Evolutionary conservation across 2,329 filamentous ascomycete genomes (phyloP).

Genomic region (Cadophora sp.): DNA sequence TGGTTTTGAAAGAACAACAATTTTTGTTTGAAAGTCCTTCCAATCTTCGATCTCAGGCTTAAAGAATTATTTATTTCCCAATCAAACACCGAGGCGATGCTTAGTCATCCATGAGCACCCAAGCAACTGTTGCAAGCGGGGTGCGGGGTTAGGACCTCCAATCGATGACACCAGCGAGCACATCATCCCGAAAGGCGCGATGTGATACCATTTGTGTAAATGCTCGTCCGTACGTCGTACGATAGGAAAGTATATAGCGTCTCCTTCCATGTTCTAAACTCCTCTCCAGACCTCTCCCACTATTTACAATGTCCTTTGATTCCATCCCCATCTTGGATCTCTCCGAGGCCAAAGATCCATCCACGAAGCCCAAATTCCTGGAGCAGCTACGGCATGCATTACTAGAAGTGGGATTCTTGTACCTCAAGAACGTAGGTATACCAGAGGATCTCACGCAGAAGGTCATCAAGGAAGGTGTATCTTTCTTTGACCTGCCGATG

Average conservation of each 20-base stretch:
- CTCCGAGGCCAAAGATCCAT: conserved; percentile 65
- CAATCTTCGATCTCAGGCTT: no score
- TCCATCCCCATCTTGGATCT: conserved; percentile 81
- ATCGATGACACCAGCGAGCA: conserved; percentile 8
- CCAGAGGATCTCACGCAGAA: conserved; percentile 66
- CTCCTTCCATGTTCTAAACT: background rate
- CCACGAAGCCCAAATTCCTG: conserved; percentile 76
- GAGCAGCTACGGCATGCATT: conserved; percentile 74
- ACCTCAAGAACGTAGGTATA: conserved; percentile 81
- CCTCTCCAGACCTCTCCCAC: background rate
- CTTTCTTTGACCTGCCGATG: conserved; percentile 77
- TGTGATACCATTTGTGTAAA: background rate
- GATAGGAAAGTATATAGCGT: background rate
- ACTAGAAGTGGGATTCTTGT: conserved; percentile 87
- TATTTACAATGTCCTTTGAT: conserved; percentile 59
- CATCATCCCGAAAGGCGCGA: conserved; percentile 11
- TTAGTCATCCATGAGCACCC: background rate
- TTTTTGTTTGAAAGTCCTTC: no score
- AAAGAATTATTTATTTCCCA: no score
- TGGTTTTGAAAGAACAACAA: no score
- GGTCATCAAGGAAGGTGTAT: conserved; percentile 71
- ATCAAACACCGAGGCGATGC: background rate
- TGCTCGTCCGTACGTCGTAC: background rate
- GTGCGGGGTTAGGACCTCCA: conserved; percentile 12
- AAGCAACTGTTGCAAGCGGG: background rate